A percentile compares a stretch with the other conserved stretches of the same genome.
phyloP scores from a whole-genome alignment of 1,284 basidiomycete species.

The Sparassis latifolia region DNA sequence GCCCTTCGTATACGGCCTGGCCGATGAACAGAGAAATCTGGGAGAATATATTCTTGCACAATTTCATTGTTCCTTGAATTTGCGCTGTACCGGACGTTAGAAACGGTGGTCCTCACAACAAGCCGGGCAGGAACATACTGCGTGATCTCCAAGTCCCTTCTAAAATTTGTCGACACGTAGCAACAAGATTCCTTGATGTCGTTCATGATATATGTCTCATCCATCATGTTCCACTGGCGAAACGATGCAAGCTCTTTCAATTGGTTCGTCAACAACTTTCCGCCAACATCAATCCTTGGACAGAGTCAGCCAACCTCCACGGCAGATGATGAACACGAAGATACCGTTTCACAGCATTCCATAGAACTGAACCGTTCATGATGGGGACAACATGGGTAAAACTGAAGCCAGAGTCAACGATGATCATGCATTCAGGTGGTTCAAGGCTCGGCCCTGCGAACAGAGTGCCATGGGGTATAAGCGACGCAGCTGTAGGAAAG shows the following conservation, averaged over 20 bases:
- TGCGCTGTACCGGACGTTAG: conserved; percentile 27
- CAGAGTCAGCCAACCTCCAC: not conserved
- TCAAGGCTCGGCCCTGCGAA: conserved; percentile 42
- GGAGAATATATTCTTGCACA: conserved; percentile 84
- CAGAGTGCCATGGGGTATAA: conserved; percentile 67
- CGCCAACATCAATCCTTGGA: conserved; percentile 83
- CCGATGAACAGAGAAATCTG: conserved; percentile 74
- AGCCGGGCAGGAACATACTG: conserved; percentile 46
- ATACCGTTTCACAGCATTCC: conserved; percentile 78
- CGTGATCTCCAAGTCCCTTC: conserved; percentile 69
- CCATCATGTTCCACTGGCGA: conserved; percentile 97
- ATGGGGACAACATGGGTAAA: conserved; percentile 91
- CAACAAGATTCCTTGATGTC: conserved; percentile 85
- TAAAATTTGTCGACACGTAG: conserved; percentile 77
- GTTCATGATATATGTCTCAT: conserved; percentile 90
- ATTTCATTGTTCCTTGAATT: conserved; percentile 57
- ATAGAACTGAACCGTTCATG: conserved; percentile 66
- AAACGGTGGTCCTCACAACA: conserved; percentile 1
- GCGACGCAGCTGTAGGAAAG: conserved; percentile 57
- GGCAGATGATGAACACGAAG: conserved; percentile 10
- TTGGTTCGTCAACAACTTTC: conserved; percentile 91
- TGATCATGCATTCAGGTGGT: conserved; percentile 70
- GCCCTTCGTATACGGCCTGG: conserved; percentile 59
- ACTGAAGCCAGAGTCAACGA: conserved; percentile 90
- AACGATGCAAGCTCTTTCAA: conserved; percentile 91